These are phyloP conservation scores for Pythium aquatile DNA, from an alignment of 352 stramenopile genomes.

Conservation along the genomic window DNA sequence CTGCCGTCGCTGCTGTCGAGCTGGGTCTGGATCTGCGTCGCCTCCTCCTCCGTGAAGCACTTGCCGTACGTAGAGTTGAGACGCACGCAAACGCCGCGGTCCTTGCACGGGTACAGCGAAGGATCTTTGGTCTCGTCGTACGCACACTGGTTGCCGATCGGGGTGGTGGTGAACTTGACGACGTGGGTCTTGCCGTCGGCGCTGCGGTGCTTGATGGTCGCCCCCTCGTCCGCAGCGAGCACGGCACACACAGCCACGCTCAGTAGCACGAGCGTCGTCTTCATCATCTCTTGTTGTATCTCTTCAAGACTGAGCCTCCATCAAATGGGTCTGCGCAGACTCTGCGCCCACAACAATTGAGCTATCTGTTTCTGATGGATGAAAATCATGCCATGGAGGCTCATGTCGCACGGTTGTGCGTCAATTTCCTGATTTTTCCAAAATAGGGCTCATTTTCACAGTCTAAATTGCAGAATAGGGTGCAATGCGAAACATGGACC, in stretches of 20 bases:
- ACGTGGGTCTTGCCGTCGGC: slow-evolving; percentile 1
- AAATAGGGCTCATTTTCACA: background rate
- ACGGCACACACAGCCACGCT: background rate
- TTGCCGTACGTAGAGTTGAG: slow-evolving; percentile 56
- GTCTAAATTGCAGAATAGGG: background rate
- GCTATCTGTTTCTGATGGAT: background rate
- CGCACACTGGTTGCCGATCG: slow-evolving; percentile 49
- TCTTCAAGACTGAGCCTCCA: too few relatives aligned
- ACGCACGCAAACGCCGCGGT: slow-evolving; percentile 43
- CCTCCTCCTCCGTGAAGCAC: slow-evolving; percentile 34
- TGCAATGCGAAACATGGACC: background rate
- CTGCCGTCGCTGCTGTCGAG: slow-evolving; percentile 7
- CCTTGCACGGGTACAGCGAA: slow-evolving; percentile 52
- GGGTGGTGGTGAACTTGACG: background rate
- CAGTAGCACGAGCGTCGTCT: background rate
- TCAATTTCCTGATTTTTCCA: background rate
- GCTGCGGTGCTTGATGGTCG: background rate
- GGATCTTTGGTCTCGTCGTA: slow-evolving; percentile 59
- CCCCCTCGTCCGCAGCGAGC: background rate
- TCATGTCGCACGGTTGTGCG: background rate
- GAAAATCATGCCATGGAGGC: background rate
- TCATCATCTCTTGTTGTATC: slow-evolving; percentile 1
- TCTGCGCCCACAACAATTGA: too few relatives aligned
- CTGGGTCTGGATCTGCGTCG: slow-evolving; percentile 1
- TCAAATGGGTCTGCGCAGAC: too few relatives aligned